These are phyloP conservation scores for Oryza glaberrima DNA, from an alignment of 176 grass and related monocot genomes.

Conservation along the genomic window DNA sequence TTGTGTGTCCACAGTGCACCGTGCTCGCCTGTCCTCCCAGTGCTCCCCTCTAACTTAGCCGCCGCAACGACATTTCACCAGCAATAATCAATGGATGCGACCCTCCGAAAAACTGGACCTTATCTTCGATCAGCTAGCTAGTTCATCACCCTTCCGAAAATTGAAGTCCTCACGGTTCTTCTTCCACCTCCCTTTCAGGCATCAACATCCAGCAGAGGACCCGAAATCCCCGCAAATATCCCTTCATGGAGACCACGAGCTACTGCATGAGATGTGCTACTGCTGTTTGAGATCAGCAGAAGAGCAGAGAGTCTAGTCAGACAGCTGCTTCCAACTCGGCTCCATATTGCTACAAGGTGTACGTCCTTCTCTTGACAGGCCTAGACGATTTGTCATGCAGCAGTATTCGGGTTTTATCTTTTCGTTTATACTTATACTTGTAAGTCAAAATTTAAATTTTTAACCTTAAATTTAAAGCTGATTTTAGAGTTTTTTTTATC, in stretches of 20 bases:
- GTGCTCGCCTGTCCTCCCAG: slow-evolving; percentile 12
- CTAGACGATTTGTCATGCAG: slow-evolving; percentile 7
- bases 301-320: background rate
- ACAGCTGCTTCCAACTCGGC: slow-evolving; percentile 45
- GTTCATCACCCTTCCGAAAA: slow-evolving; percentile 2
- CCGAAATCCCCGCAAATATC: background rate
- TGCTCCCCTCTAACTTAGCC: slow-evolving; percentile 1
- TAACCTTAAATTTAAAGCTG: no score
- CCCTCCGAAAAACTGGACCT: background rate
- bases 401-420: background rate
- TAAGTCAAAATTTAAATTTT: no score
- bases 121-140: background rate
- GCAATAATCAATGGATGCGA: background rate
- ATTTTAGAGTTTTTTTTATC: no score
- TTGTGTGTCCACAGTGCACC: background rate
- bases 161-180: slow-evolving; percentile 30
- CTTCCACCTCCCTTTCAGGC: slow-evolving; percentile 30
- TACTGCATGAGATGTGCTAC: background rate
- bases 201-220: background rate
- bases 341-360: background rate
- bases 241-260: background rate
- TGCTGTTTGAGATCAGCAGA: background rate
- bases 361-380: background rate
- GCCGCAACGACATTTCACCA: background rate
- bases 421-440: no score